Evolutionary conservation across 805 yeast genomes (phyloP), one percentile per base, ranked within the genome.

Genomic region (Ogataea dorogensis): DNA sequence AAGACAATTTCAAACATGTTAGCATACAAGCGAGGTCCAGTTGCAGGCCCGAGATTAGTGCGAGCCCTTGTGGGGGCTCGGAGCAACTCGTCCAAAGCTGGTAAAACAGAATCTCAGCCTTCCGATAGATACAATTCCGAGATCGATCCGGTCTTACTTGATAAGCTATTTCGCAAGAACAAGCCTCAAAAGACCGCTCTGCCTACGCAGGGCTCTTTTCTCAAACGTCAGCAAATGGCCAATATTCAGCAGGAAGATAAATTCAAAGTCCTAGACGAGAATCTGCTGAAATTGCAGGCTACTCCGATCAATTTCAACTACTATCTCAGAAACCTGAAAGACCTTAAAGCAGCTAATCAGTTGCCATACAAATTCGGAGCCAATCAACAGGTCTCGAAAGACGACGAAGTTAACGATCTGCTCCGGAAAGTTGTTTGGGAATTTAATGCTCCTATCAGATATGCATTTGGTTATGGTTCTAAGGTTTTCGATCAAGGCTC

Each of bases 381-480:
- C 7, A 82, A 81, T 56, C 88, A 82, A 50, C 61, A 71, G 17
- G 59, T 79, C 8, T 51, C 65, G 2, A 64, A 75, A 4, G 74
- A 71, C 31, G 38, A 49, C 1, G 54, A 61, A 11, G 49, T 70
- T 44, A 67, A 74, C 23, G 58, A 56, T 7, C 66, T 71, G 7
- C 61, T 86, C 18, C 56, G 68, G 12, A 56, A 67, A 2, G 69
- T 83, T 2, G 50, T 81, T 24, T 60, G 73, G 60, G 64, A 68
- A 29, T 86, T 86, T 59, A 65, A 76, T 26, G 82, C 91, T 1
- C 89, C 93, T 1, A 74, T 87, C 10, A 66, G 77, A 36, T 84
- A 76, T 50, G 81, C 96, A 1, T 85, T 91, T 61, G 98, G 97
- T 0, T 91, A 91, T 59, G 98, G 98, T 2, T 84, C 95, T 6